Evolutionary conservation across 1,284 basidiomycete species (phyloP), one percentile per base, ranked within the genome.

Genomic region (Fistulina hepatica): DNA sequence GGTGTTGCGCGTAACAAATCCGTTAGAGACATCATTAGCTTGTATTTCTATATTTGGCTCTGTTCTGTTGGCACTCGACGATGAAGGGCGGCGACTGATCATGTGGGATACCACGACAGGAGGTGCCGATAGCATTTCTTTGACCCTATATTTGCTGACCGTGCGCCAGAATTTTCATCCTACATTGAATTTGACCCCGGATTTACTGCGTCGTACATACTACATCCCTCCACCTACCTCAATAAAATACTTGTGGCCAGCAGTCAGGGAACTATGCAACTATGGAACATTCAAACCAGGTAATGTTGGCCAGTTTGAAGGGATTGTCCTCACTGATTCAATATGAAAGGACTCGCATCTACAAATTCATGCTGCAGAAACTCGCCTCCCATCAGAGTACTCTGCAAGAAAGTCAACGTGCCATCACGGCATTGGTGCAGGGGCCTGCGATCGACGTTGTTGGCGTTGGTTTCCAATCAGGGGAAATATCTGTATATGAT

Each of bases 391-490:
- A 57, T 6, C 58, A 65, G 9, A 52, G 52, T 12, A 37, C 44
- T 15, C 36, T 53, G 65, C 43, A 52, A 67, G 56, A 52, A 72
- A 56, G 51, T 61, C 41, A 60, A 64, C 63, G 54, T 30, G 67
- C 81, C 2, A 76, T 97, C 44, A 91, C 88, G 1, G 65, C 78
- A 3, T 57, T 98, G 31, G 75, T 77, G 0, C 95, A 97, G 54
- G 92, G 90, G 8, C 94, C 95, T 12, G 95, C 94, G 5, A 81
- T 98, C 39, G 95, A 99, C 52, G 88, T 98, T 5, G 69, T 98
- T 21, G 95, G 88, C 10, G 67, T 97, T 38, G 94, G 92, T 1
- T 92, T 89, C 52, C 67, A 79, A 0, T 86, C 86, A 4, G 94
- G 95, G 25, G 78, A 85, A 48, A 79, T 97, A 23, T 79, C 82